Base-by-base conservation (phyloP, 2,329 filamentous ascomycete species). In the Arthrinium puccinioides region DNA sequence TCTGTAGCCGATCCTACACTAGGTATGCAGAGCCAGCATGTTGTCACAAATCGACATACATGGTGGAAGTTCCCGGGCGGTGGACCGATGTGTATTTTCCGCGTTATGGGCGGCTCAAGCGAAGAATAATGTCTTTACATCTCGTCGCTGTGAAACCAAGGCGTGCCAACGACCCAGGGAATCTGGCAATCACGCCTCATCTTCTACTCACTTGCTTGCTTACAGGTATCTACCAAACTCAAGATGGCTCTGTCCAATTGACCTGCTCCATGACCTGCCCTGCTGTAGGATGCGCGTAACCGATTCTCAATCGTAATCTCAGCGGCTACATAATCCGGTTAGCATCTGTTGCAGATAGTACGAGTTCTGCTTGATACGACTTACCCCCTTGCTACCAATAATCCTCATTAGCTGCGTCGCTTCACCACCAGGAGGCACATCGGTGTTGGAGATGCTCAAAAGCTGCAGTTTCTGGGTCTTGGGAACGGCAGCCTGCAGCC, bases 401-500 rank as follows among this genome's bases (percentile, higher is more conserved):
- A 98, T 79, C 55, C 87, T 84, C 87, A 98, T 94, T 53, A 81
- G 74, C 64, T 97, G 92, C 43, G 83, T 88, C 13, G 88, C 90
- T 56, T 95, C 88, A 28, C 82, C 77, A 11, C 87, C 87, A 6
- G 81, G 78, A 10, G 70, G 77, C 29, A 98, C 58, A 21, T 94
- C 86, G 5, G 81, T 67, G 46, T 78, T 86, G 48, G 87, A 94
- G 48, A 98, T 95, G 41, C 83, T 87, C 58, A 94, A 83, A 47
- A 98, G 67, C 57, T 96, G 88, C 52, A 98, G 65, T 59, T 92
- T 95, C 64, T 98, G 92, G 30, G 85, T 87, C 65, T 97, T 98
- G 8, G 92, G 92, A 37, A 98, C 92, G 1, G 92, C 92, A 29
- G 90, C 92, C 60, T 98, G 92, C 47, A 98, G 61, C 19, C 86